Percentiles rank a stretch among this genome's conserved stretches.
Conservation (phyloP, 2,329 filamentous ascomycete genomes). For the Fusarium buxicola region DNA sequence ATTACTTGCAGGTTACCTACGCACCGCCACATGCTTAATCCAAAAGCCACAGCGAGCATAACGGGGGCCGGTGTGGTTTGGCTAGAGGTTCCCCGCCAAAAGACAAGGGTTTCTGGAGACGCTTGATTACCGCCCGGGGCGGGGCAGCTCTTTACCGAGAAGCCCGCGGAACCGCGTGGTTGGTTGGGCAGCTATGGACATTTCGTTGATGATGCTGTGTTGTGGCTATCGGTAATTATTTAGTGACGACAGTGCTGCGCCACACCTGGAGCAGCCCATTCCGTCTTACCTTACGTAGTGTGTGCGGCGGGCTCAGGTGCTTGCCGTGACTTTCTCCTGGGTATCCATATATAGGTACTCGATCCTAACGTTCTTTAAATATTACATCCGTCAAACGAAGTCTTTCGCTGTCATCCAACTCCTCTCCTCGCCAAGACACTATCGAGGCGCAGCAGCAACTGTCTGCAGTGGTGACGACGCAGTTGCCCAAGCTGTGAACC, state of each 20-base stretch:
- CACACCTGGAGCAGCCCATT: conserved; percentile 11
- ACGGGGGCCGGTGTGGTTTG: no score
- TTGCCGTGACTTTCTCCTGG: neutral
- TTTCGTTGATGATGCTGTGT: neutral
- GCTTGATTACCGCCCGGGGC: conserved; percentile 14
- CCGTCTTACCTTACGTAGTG: neutral
- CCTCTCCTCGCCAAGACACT: conserved; percentile 17
- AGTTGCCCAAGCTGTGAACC: conserved; percentile 33
- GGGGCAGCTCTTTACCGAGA: conserved; percentile 20
- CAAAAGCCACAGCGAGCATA: conserved; percentile 6
- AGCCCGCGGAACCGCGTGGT: conserved; percentile 14
- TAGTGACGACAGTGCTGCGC: conserved; percentile 26
- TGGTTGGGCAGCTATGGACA: conserved; percentile 30
- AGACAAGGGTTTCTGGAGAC: conserved; percentile 2
- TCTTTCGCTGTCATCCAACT: conserved; percentile 14
- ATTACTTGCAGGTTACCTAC: no score
- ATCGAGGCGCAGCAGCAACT: conserved; percentile 38
- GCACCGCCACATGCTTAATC: conserved; percentile 31
- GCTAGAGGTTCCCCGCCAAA: conserved; percentile 20
- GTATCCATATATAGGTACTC: neutral
- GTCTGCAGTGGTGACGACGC: conserved; percentile 39
- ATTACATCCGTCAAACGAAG: conserved; percentile 8
- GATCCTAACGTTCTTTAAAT: conserved; percentile 12
- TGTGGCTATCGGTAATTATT: conserved; percentile 5
- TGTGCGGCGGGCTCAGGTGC: conserved; percentile 2